These are phyloP conservation scores for Cordia subcordata DNA, from an alignment of 257 asterid species.

Conservation along the genomic window DNA sequence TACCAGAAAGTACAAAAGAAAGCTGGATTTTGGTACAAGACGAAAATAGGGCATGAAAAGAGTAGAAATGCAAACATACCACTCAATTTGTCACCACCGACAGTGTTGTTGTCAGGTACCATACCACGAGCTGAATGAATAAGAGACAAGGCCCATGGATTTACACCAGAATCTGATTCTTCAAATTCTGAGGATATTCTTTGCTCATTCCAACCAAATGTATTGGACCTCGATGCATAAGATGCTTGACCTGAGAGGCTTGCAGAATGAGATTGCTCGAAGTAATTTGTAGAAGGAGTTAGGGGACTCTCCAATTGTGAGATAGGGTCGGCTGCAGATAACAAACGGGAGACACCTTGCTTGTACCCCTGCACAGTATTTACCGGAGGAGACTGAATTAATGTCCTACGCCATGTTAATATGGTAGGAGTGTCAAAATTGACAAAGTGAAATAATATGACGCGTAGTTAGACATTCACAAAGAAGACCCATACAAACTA, in stretches of 20 bases:
- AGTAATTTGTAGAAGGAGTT: constrained; percentile 3
- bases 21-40: too few relatives aligned
- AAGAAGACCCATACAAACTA: too few relatives aligned
- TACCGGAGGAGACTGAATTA: too few relatives aligned
- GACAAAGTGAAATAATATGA: too few relatives aligned
- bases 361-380: too few relatives aligned
- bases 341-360: too few relatives aligned
- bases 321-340: too few relatives aligned
- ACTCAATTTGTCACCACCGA: neutral
- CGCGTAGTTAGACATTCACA: too few relatives aligned
- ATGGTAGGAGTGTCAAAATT: too few relatives aligned
- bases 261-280: neutral
- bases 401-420: too few relatives aligned
- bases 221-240: constrained; percentile 10
- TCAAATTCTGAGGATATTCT: constrained; percentile 11
- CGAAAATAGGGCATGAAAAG: neutral
- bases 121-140: constrained; percentile 5
- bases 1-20: too few relatives aligned
- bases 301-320: too few relatives aligned
- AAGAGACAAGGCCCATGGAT: neutral
- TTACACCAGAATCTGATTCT: constrained; percentile 7
- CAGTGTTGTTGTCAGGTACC: neutral
- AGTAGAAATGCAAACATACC: neutral
- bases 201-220: constrained; percentile 11
- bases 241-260: constrained; percentile 12